Base-by-base conservation (phyloP, 495 filamentous ascomycete species). In the Penicillium crystallinum region DNA sequence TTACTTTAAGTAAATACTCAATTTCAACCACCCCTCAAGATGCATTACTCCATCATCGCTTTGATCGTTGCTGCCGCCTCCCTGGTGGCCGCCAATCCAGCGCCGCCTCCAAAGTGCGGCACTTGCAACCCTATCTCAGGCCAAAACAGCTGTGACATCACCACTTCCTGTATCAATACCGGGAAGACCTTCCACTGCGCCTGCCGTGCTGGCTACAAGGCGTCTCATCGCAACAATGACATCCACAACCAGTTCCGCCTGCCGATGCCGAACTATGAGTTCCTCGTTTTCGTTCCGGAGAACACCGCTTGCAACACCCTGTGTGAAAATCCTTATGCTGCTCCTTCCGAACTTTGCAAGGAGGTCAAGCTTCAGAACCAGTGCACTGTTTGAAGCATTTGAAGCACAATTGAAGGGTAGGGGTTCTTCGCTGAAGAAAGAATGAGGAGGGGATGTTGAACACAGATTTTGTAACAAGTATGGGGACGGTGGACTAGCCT, bases 161-260 rank as follows among this genome's bases (percentile, higher is more conserved):
- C 69, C 11, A 75, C 72, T 37, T 73, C 70, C 30, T 75, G 72
- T 56, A 75, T 75, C 46, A 93, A 73, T 50, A 81, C 86, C 0
- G 85, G 85, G 27, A 81, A 71, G 37, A 87, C 72, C 63, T 93
- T 86, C 54, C 90, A 89, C 68, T 90, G 85, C 12, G 88, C 87
- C 56, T 88, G 57, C 80, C 79, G 47, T 79, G 77, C 52, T 77
- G 88, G 55, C 82, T 76, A 69, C 85, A 93, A 54, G 84, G 81
- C 51, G 81, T 71, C 69, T 10, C 23, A 46, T 21, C 15, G 54
- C 19, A 67, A 75, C 53, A 57, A 60, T 21, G 54, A 73, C 55
- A 52, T 72, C 33, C 50, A 48, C 5, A 41, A 61, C 53, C 68
- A 74, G 59, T 75, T 72, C 67, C 67, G 72, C 12, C 58, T 75